Percentiles rank a stretch among this genome's conserved stretches.
phyloP scores from a whole-genome alignment of 2,329 filamentous ascomycete genomes.

The Cytospora piceae region DNA sequence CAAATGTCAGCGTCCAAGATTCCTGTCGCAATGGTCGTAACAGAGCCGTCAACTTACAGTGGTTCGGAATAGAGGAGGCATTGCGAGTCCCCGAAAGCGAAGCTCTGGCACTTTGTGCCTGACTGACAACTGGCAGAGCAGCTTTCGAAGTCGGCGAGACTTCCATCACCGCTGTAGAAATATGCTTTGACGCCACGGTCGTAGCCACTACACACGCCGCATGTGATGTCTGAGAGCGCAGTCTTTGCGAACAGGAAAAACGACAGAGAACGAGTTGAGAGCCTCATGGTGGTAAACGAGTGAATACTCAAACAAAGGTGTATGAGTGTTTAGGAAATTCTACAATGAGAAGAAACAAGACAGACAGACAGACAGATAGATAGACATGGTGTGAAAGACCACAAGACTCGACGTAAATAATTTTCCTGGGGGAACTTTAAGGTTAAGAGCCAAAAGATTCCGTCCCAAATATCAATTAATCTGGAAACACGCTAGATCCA shows the following conservation, averaged over 20 bases:
- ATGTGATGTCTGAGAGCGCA: slow-evolving; percentile 14
- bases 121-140: slow-evolving; percentile 26
- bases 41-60: slow-evolving; percentile 8
- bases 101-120: slow-evolving; percentile 22
- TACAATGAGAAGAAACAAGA: not conserved
- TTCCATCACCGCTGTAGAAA: slow-evolving; percentile 28
- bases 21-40: not conserved
- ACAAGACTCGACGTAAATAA: not conserved
- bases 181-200: slow-evolving; percentile 26
- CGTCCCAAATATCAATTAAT: not conserved
- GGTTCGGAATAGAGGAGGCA: slow-evolving; percentile 25
- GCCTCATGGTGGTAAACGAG: slow-evolving; percentile 9
- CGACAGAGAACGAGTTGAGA: not conserved
- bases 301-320: not conserved
- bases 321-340: not conserved
- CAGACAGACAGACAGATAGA: not conserved
- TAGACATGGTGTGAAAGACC: not conserved
- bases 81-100: slow-evolving; percentile 19
- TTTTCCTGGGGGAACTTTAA: not conserved
- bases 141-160: slow-evolving; percentile 19
- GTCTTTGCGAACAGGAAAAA: not conserved
- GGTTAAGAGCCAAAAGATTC: not conserved
- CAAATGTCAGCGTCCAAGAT: not conserved
- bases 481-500: not conserved
- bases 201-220: slow-evolving; percentile 27